These are phyloP conservation scores for Ambrosia trifida DNA, from an alignment of 129 eudicot species.

Conservation along the genomic window DNA sequence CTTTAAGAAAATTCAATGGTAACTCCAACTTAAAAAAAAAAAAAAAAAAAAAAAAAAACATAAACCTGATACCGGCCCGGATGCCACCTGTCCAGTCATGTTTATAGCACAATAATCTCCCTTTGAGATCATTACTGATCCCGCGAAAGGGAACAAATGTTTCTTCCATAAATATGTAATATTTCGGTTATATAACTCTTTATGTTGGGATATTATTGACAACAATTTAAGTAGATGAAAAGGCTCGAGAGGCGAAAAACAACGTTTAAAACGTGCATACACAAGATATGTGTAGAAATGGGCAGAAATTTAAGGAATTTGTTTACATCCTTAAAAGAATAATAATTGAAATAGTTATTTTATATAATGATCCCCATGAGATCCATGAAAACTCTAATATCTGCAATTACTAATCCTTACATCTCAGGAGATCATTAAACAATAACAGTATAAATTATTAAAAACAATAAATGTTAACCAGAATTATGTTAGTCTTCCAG, in stretches of 20 bases:
- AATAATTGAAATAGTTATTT: constrained; percentile 13
- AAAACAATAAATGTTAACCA: constrained; percentile 38
- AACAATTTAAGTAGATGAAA: constrained; percentile 16
- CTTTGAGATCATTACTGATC: constrained; percentile 88
- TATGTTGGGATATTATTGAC: constrained; percentile 12
- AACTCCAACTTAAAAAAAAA: neutral
- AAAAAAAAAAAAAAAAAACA: constrained; percentile 3
- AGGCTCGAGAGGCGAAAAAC: constrained; percentile 69
- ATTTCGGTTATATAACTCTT: constrained; percentile 19
- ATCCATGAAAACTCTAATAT: constrained; percentile 34
- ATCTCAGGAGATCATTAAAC: constrained; percentile 39
- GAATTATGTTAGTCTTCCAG: neutral
- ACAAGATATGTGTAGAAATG: constrained; percentile 25
- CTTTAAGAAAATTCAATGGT: too few species aligned
- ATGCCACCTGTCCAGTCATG: constrained; percentile 96
- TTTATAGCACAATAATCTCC: constrained; percentile 86
- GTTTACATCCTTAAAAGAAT: too few species aligned
- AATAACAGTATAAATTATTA: constrained; percentile 27
- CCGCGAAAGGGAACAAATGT: constrained; percentile 95
- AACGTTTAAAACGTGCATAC: constrained; percentile 43
- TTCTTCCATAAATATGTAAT: constrained; percentile 71
- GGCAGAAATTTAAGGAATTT: constrained; percentile 44
- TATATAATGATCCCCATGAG: constrained; percentile 36
- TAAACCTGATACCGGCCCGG: constrained; percentile 89
- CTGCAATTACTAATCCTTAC: constrained; percentile 36